Percentiles rank a stretch among this genome's conserved stretches.
Conservation (phyloP, 768 basidiomycete genomes). For the Trametes coccinea region DNA sequence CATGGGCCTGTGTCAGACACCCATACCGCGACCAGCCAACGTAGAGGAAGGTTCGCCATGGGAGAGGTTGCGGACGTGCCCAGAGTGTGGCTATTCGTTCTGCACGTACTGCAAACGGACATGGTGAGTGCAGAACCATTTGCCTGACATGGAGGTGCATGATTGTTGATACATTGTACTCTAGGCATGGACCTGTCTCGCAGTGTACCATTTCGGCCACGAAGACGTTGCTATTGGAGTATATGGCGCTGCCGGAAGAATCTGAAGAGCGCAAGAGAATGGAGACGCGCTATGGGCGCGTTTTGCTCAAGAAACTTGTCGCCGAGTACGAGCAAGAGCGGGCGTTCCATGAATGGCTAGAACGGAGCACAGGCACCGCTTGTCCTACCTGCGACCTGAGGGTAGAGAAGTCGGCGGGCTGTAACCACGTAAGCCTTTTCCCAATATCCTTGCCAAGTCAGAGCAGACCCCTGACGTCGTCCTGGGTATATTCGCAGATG, state of each 20-base stretch:
- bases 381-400: conserved; percentile 74
- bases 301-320: conserved; percentile 61
- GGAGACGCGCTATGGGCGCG: conserved; percentile 65
- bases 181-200: conserved; percentile 80
- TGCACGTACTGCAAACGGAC: conserved; percentile 81
- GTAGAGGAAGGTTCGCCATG: conserved; percentile 63
- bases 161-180: conserved; percentile 8
- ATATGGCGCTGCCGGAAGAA: conserved; percentile 56
- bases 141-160: not conserved
- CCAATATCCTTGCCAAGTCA: too few relatives aligned
- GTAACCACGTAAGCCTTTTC: conserved; percentile 70
- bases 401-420: conserved; percentile 78
- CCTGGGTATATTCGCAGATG: conserved; percentile 49
- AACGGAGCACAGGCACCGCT: conserved; percentile 55
- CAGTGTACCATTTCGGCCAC: conserved; percentile 68
- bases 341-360: conserved; percentile 73
- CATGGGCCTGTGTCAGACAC: conserved; percentile 75
- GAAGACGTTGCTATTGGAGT: conserved; percentile 66
- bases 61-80: conserved; percentile 72
- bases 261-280: conserved; percentile 51
- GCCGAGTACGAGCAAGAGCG: conserved; percentile 68
- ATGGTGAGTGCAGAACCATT: conserved; percentile 50
- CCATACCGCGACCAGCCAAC: conserved; percentile 60
- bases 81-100: conserved; percentile 73
- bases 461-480: too few relatives aligned